Base-by-base conservation (phyloP, 805 yeast species). In the Schwanniomyces sp. region DNA sequence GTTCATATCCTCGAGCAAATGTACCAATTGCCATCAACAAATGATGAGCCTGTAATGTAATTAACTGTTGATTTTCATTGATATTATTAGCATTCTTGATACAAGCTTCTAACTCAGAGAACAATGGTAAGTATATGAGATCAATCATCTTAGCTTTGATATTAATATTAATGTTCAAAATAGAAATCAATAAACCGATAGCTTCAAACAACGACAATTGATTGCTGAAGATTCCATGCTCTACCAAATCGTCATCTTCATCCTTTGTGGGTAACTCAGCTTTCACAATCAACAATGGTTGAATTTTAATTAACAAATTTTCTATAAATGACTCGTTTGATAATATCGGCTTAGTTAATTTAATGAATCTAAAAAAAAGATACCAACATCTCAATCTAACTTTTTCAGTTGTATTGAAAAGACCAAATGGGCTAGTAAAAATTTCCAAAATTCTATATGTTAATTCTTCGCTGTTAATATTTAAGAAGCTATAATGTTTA, bases 311-410 rank as follows among this genome's bases (percentile, higher is more conserved):
- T 27, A 91, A 76, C 29, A 87, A 75, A 52, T 79, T 81, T 36
- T 79, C 84, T 58, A 80, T 73, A 32, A 65, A 62, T 6, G 46
- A 44, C 38, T 53, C 61, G 27, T 84, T 78, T 36, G 84, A 67
- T 42, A 79, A 70, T 7, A 54, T 50, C 32, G 91, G 90, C 59
- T 84, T 86, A 1, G 92, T 85, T 41, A 86, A 72, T 61, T 86
- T 89, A 51, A 91, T 77, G 58, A 91, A 88, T 63, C 96, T 80
- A 59, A 85, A 85, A 57, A 92, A 89, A 52, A 91, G 72, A 63
- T 89, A 92, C 97, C 98, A 94, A 37, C 95, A 79, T 63, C 97
- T 83, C 47, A 82, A 75, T 57, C 91, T 83, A 4, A 91, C 97
- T 51, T 82, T 86, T 48, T 79, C 86, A 54, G 79, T 75, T 5